A percentile compares a stretch with the other conserved stretches of the same genome.
These are phyloP conservation scores for Colletotrichum simmondsii DNA, from an alignment of 2,329 filamentous ascomycete species.

Conservation along the genomic window DNA sequence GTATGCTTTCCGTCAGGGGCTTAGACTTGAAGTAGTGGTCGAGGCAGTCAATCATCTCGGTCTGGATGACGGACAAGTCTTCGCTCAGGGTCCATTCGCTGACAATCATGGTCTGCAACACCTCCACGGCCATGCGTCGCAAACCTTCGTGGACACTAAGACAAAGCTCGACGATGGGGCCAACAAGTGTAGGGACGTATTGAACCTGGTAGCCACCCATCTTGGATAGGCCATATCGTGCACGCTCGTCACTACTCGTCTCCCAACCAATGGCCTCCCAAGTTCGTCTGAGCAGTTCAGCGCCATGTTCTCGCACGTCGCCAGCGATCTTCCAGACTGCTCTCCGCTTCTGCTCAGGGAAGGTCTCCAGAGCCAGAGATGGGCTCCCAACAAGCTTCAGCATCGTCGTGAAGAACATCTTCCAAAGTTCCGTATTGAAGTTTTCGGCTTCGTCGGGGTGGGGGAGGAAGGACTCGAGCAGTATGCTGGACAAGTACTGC, in stretches of 20 bases:
- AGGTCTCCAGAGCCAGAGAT: slow-evolving; percentile 90
- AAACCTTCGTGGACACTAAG: slow-evolving; percentile 94
- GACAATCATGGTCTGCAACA: slow-evolving; percentile 97
- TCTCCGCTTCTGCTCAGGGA: slow-evolving; percentile 94
- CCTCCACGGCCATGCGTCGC: slow-evolving; percentile 88
- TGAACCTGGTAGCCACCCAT: slow-evolving; percentile 98
- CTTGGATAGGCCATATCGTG: slow-evolving; percentile 80
- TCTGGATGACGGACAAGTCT: slow-evolving; percentile 90
- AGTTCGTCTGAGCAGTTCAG: slow-evolving; percentile 82
- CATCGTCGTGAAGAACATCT: slow-evolving; percentile 88
- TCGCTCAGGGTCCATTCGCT: slow-evolving; percentile 98
- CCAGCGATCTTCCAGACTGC: slow-evolving; percentile 99
- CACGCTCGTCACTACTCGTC: slow-evolving; percentile 80
- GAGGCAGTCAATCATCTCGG: slow-evolving; percentile 94
- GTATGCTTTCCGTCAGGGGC: slow-evolving; percentile 85
- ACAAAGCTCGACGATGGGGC: slow-evolving; percentile 92
- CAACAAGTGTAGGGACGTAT: slow-evolving; percentile 92
- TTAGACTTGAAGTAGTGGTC: slow-evolving; percentile 92
- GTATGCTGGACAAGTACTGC: slow-evolving; percentile 81
- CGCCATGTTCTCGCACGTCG: slow-evolving; percentile 92
- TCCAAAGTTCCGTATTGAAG: slow-evolving; percentile 96
- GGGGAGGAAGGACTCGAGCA: slow-evolving; percentile 87
- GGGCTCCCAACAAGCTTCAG: slow-evolving; percentile 91
- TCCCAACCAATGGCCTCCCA: slow-evolving; percentile 99
- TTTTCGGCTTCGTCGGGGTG: slow-evolving; percentile 89